Evolutionary conservation across 129 eudicot genomes (phyloP).

Genomic region (Glebionis coronaria): DNA sequence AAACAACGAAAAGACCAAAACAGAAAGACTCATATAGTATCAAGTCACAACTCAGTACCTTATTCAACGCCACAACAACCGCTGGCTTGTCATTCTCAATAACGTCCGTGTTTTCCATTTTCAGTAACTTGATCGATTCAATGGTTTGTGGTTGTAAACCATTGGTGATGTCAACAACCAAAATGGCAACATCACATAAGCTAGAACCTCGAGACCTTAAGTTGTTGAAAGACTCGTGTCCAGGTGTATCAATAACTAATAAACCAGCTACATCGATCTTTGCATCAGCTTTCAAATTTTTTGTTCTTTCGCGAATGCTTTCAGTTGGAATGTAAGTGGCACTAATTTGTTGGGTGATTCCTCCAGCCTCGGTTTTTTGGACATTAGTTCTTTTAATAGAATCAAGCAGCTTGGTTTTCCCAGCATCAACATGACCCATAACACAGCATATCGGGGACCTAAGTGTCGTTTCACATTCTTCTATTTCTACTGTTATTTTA

Average conservation of each 20-base stretch:
- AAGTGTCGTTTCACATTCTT: conserved; percentile 44
- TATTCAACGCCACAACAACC: conserved; percentile 59
- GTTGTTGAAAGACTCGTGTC: conserved; percentile 88
- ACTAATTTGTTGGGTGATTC: conserved; percentile 94
- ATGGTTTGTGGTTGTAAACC: conserved; percentile 92
- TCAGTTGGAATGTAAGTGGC: conserved; percentile 88
- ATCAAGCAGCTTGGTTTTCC: conserved; percentile 87
- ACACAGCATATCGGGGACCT: conserved; percentile 96
- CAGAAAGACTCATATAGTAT: not conserved
- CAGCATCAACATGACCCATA: conserved; percentile 97
- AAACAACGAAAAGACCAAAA: not conserved
- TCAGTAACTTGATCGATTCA: conserved; percentile 81
- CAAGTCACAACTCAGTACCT: conserved; percentile 20
- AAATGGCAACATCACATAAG: conserved; percentile 80
- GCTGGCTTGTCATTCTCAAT: conserved; percentile 15
- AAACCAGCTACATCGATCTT: conserved; percentile 85
- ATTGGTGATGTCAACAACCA: conserved; percentile 95
- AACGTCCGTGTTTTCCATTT: conserved; percentile 81
- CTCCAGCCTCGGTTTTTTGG: conserved; percentile 97
- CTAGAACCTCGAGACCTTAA: conserved; percentile 90
- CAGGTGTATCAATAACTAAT: conserved; percentile 92
- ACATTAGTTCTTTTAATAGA: conserved; percentile 86
- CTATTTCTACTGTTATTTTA: conserved; percentile 33
- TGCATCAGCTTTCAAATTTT: conserved; percentile 87
- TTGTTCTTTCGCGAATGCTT: conserved; percentile 83